Base-by-base conservation (phyloP, 805 yeast species). In the Kodamaea neixiangensis region DNA sequence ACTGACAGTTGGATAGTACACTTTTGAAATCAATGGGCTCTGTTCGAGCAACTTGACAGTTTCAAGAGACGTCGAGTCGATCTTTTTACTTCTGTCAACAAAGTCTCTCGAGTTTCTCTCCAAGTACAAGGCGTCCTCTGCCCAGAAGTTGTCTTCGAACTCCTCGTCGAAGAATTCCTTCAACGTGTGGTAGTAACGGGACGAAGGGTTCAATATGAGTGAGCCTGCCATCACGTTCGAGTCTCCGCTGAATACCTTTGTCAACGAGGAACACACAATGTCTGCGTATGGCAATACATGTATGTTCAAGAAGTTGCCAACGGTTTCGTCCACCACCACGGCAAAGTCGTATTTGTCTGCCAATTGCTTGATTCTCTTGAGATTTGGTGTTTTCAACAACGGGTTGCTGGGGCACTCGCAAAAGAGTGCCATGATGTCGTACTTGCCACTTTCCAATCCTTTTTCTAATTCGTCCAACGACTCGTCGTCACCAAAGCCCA, bases 371-470 rank as follows among this genome's bases (percentile, higher is more conserved):
- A 91, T 79, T 58, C 83, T 79, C 39, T 65, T 65, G 61, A 94
- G 71, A 64, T 96, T 82, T 1, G 97, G 96, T 42, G 96, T 87
- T 62, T 83, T 87, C 54, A 96, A 73, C 53, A 92, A 72, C n/a
- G 98, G 98, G 66, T 92, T 92, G 0, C 97, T 87, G 1, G 99
- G 99, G 54, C 96, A 86, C 68, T 94, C 99, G 65, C 97, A 87
- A 63, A 89, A 89, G 35, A 94, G 77, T 0, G 89, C 88, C 57
- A 88, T 65, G n/a, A 89, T 82, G 52, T 78, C 80, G 38, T 63
- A 49, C 14, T 91, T 91, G 0, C 79, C 76, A 3, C 58, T 54
- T 49, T 78, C 80, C 51, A 94, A 76, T 45, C 79, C 71, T 5
- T 59, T 58, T 61, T 89, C 94, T 38, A 94, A 68, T 47, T 84